Evolutionary conservation across 192 early-diverging fungal genomes (phyloP), one percentile per base, ranked within the genome.

Genomic region (Obelidium mucronatum): DNA sequence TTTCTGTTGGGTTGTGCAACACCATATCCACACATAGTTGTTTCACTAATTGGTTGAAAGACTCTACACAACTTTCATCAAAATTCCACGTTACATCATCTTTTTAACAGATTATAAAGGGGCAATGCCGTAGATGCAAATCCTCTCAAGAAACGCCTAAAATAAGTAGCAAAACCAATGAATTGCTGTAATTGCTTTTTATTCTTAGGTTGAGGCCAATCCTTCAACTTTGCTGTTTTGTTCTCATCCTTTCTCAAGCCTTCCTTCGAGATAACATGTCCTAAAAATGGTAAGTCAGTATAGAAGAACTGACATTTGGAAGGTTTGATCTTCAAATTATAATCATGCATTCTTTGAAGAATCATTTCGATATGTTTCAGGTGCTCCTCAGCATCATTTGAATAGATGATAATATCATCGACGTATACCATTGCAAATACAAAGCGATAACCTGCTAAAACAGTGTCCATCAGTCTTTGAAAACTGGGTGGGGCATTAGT

Each of bases 381-480:
- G 58, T 83, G 83, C 2, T 83, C 74, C 24, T 85, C 74, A 42
- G 80, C 81, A 1, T 44, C 62, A 1, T 40, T 30, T 13, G 65
- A 75, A 62, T 74, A 87, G 19, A 84, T 76, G 19, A 81, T 68
- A 30, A 87, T 75, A 56, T 87, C 79, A 64, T 87, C 85, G 1
- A 87, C 26, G 60, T 85, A 87, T 15, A 86, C 81, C 0, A 81
- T n/a, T 52, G 68, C 73, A 1, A 24, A 56, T 35, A 78, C 60
- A 60, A 67, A 69, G 26, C 76, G 78, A 0, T 71, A 36, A 1
- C 76, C 73, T 13, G 54, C 64, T 13, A 83, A 78, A 0, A 83
- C 63, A 24, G 39, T 22, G 51, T 84, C 77, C 80, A 87, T 86
- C 3, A 81, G 44, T 0, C 75, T 17, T 52, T 80, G 73, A 44